Base-by-base conservation (phyloP, 345 rosid genomes). In the Cardamine resedifolia region DNA sequence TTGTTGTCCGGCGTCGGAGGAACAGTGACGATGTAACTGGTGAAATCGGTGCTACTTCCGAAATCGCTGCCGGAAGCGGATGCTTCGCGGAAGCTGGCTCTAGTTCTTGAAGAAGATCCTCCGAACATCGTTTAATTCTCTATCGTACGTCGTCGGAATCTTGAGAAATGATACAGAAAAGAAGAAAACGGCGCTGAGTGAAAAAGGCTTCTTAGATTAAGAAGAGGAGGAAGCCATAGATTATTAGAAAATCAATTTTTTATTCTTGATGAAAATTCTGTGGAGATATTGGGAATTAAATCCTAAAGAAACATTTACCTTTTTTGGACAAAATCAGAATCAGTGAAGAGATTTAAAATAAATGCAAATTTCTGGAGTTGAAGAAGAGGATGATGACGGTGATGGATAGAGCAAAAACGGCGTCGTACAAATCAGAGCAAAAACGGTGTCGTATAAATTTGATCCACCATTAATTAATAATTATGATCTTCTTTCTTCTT, bases 1-100 rank as follows among this genome's bases (percentile, higher is more conserved):
- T 76, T 76, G 64, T 89, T 82, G 69, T 91, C 93, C 0, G 97
- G 97, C 3, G 97, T 89, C 28, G 66, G 79, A 2, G 91, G 93
- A 6, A 91, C 43, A 1, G 77, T 74, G 58, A 91, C 88, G 1
- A 80, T 77, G 81, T 89, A 91, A 3, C 52, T 73, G 1, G 71
- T 56, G 52, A 48, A 79, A 10, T 86, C 89, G 4, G 39, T 53
- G 47, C 69, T 51, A 10, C 77, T 72, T 58, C 83, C 74, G 19
- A 78, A 48, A 27, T 87, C 91, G 57, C 84, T 83, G n/a, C 81
- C 85, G 10, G 86, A 83, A 59, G 49, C 64, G 9, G 77, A 80
- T 3, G 58, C n/a, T n/a, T n/a, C 34, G 48, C 77, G 89, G n/a
- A n/a, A n/a, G 27, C 81, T 88, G 74, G 81, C 80, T 39, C 82